Evolutionary conservation across 2,329 filamentous ascomycete genomes (phyloP).

Genomic region (Paecilomyces variotii): DNA sequence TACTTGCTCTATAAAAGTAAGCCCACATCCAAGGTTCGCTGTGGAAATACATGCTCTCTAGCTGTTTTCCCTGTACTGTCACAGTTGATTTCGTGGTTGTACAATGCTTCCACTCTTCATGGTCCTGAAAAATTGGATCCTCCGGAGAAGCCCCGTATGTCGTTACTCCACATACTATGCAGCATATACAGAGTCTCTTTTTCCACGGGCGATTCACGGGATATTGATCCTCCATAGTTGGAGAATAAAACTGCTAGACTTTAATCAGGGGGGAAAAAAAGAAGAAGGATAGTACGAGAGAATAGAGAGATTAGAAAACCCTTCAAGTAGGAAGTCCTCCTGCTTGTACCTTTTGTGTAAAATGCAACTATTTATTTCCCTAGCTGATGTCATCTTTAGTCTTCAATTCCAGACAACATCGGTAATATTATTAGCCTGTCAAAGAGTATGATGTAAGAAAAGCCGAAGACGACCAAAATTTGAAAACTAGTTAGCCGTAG

Average conservation of each 20-base stretch:
- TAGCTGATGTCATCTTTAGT: no score
- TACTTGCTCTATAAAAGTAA: neutral
- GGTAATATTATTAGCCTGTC: no score
- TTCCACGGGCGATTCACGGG: neutral
- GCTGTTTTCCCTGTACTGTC: neutral
- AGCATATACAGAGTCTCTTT: neutral
- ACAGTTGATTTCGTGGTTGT: neutral
- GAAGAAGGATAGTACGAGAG: neutral
- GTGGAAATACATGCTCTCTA: neutral
- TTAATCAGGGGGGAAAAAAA: neutral
- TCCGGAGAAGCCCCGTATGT: neutral
- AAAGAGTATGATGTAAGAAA: no score
- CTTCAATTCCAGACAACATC: no score
- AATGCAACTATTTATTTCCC: no score
- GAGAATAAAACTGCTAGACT: neutral
- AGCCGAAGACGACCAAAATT: no score
- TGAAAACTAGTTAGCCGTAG: no score
- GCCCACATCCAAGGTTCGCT: neutral
- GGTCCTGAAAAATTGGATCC: neutral
- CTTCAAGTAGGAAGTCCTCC: no score
- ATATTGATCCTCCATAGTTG: neutral
- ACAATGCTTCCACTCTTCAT: neutral
- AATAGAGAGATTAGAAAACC: no score
- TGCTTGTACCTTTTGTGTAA: no score
- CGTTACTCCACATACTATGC: neutral